Evolutionary conservation across 768 basidiomycete genomes (phyloP), one percentile per base, ranked within the genome.

Genomic region (Daedaleopsis nitida): DNA sequence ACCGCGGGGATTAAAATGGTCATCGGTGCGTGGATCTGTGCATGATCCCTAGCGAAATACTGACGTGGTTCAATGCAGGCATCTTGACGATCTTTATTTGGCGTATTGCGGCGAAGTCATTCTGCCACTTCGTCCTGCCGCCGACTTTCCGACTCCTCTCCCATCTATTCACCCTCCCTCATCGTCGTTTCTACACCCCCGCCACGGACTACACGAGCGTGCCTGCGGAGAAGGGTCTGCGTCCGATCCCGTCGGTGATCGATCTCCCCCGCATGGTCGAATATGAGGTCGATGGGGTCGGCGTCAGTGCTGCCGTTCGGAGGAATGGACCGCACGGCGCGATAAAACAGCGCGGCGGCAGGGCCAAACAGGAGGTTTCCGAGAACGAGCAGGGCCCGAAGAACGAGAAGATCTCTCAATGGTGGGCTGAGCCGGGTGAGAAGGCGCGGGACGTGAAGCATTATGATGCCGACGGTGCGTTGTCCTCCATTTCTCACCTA

Each of bases 151-250:
- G 96, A 59, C 76, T 86, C 48, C 78, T 92, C 62, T 81, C 91
- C 9, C 82, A 80, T 32, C 78, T 84, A 42, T 82, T 92, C 68
- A 78, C 78, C 9, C 83, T 98, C 5, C 96, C 96, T 0, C 85
- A 87, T 62, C 83, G 96, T 11, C 81, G 93, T 16, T 94, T 93
- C 75, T 97, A 98, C 72, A 91, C 88, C 6, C 89, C 94, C 32
- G 92, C 95, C 34, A 94, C 94, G 67, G 94, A 95, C 66, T 97
- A 97, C 73, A 81, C 80, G 34, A 80, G 73, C 27, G 84, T 91
- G 1, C 89, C 89, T 0, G 76, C 82, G 37, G 85, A 87, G 62
- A 79, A 74, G 59, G 81, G 79, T 1, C 74, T 95, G 49, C 84
- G 84, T 56, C 82, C 92, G 0, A 86, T 96, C 65, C 95, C 95